These are phyloP conservation scores for Gaeumannomyces tritici DNA, from an alignment of 2,329 filamentous ascomycete species.

Conservation along the genomic window DNA sequence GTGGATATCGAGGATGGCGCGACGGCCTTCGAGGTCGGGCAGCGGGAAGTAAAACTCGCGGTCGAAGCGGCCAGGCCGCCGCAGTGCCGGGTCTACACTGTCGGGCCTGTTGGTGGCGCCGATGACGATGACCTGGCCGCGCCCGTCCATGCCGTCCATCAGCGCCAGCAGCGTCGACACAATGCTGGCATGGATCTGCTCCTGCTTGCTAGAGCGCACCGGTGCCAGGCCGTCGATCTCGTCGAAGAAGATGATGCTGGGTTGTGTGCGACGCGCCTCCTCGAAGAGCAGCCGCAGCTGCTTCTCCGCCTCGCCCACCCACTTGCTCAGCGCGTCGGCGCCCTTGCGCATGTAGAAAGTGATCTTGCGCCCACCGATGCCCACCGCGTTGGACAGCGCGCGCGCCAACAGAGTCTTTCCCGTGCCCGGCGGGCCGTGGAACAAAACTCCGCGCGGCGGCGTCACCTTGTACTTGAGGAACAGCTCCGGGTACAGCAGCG, in stretches of 20 bases:
- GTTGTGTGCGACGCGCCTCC: slow-evolving; percentile 89
- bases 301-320: slow-evolving; percentile 96
- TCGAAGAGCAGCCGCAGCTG: slow-evolving; percentile 91
- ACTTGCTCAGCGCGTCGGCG: slow-evolving; percentile 94
- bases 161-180: slow-evolving; percentile 87
- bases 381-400: slow-evolving; percentile 84
- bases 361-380: slow-evolving; percentile 82
- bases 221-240: slow-evolving; percentile 96
- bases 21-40: slow-evolving; percentile 69
- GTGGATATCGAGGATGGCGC: slow-evolving; percentile 88
- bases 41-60: slow-evolving; percentile 97
- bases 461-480: slow-evolving; percentile 89
- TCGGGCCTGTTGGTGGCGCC: slow-evolving; percentile 97
- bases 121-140: slow-evolving; percentile 96
- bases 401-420: slow-evolving; percentile 96
- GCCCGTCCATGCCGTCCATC: slow-evolving; percentile 98
- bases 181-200: slow-evolving; percentile 97
- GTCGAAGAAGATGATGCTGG: slow-evolving; percentile 99
- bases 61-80: slow-evolving; percentile 89
- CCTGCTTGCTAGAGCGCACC: slow-evolving; percentile 93
- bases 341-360: slow-evolving; percentile 99
- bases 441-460: slow-evolving; percentile 86
- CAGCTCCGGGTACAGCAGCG: slow-evolving; percentile 87
- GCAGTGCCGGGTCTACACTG: slow-evolving; percentile 91
- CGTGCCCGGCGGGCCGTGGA: slow-evolving; percentile 93